Base-by-base conservation (phyloP, 345 rosid genomes). In the Rubroshorea leprosula region DNA sequence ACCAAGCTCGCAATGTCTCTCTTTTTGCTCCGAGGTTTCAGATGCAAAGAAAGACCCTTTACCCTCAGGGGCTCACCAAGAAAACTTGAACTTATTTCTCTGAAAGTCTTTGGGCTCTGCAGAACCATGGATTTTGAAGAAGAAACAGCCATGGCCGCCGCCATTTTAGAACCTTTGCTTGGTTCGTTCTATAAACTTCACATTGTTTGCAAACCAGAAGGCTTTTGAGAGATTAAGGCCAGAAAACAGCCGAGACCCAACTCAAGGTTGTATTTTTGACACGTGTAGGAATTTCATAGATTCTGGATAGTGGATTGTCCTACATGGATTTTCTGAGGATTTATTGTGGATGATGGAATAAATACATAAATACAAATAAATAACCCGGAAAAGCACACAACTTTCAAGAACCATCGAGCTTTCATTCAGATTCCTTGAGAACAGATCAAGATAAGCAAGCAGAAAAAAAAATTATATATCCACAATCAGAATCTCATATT, bases 141-240 rank as follows among this genome's bases (percentile, higher is more conserved):
- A 53, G 83, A 76, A 74, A 86, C 65, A 51, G 86, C 71, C 41
- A 83, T 48, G 72, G 81, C 72, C 45, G 83, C 80, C 63, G 56
- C 90, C 79, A 79, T 77, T 61, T 41, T 19, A 43, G 26, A 49
- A 50, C 41, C 20, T 26, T 20, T 24, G 41, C 2, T 48, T 8
- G 18, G 23, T 57, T 23, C 10, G 11, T 18, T 23, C 3, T 63
- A 7, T 46, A 29, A 13, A 63, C 11, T 29, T 54, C 21, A 29
- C 41, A 35, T 35, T 35, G 41, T 35, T 35, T 35, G 41, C 12
- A 35, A 35, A 4, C 41, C 41, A 35, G 41, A 35, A 35, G n/a
- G 7, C 41, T 35, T 10, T 35, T 35, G 12, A 35, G 41, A 35
- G 41, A 13, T 35, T 6, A 46, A 35, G 46, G 51, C 18, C 24